Percentiles rank a stretch among this genome's conserved stretches.
phyloP scores from a whole-genome alignment of 2,329 filamentous ascomycete genomes.

The Alternaria longipes region DNA sequence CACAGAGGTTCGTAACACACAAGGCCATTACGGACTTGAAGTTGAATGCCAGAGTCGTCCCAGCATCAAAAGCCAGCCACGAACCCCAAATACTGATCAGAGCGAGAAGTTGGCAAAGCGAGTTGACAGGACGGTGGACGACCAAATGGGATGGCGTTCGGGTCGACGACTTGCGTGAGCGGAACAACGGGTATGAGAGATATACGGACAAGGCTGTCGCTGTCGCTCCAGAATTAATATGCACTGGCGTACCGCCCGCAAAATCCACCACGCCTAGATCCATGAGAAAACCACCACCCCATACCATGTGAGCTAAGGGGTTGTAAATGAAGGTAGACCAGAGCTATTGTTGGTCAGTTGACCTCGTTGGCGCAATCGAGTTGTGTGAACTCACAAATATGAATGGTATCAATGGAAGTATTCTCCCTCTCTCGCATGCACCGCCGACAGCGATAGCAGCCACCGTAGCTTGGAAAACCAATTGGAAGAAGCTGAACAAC shows the following conservation, averaged over 20 bases:
- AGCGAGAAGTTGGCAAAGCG: constrained; percentile 58
- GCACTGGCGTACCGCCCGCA: constrained; percentile 55
- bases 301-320: constrained; percentile 61
- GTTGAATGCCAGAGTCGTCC: constrained; percentile 59
- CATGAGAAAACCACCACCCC: constrained; percentile 57
- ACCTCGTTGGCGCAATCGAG: background rate
- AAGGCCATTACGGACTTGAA: constrained; percentile 62
- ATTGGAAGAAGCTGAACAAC: constrained; percentile 62
- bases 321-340: constrained; percentile 62
- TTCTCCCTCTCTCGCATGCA: constrained; percentile 58
- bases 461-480: constrained; percentile 61
- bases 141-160: constrained; percentile 59
- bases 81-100: constrained; percentile 63
- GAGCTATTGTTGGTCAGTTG: constrained; percentile 41
- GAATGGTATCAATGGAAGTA: constrained; percentile 59
- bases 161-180: constrained; percentile 55
- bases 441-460: constrained; percentile 62
- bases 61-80: constrained; percentile 63
- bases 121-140: constrained; percentile 60
- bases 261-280: constrained; percentile 59
- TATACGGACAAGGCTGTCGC: constrained; percentile 58
- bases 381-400: constrained; percentile 50
- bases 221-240: constrained; percentile 54
- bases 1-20: constrained; percentile 61
- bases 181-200: constrained; percentile 60